phyloP scores from a whole-genome alignment of 2,329 filamentous ascomycete genomes.

The Verticillium longisporum region DNA sequence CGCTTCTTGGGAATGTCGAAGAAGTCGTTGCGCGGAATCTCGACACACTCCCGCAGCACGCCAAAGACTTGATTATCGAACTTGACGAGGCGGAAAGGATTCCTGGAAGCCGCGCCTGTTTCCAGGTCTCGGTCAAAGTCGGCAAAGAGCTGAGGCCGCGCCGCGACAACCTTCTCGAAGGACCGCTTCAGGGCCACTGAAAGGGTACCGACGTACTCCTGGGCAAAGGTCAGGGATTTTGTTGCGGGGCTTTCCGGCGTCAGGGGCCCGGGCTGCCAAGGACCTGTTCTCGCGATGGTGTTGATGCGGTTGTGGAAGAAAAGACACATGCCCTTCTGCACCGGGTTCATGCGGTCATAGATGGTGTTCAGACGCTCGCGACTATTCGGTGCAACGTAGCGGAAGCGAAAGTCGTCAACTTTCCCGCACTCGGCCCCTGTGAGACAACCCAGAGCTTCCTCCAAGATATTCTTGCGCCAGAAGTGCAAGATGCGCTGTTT shows the following conservation, averaged over 20 bases:
- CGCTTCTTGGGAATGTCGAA: conserved; percentile 20
- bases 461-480: conserved; percentile 1
- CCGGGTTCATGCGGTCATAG: conserved; percentile 17
- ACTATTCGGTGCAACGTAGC: conserved; percentile 23
- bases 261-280: not conserved
- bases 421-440: not conserved
- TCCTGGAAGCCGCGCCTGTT: not conserved
- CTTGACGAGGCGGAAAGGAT: not conserved
- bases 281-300: not conserved
- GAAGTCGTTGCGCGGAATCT: conserved; percentile 13
- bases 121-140: not conserved
- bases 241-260: not conserved
- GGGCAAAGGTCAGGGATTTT: not conserved
- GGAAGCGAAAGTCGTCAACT: conserved; percentile 26
- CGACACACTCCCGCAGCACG: conserved; percentile 1
- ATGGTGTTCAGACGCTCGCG: conserved; percentile 12
- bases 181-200: not conserved
- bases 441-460: conserved; percentile 2
- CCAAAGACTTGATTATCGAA: conserved; percentile 8
- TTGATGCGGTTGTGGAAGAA: conserved; percentile 26
- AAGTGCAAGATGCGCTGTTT: conserved; percentile 10
- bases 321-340: conserved; percentile 27
- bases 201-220: not conserved
- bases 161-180: not conserved
- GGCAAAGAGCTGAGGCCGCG: not conserved